Conservation (phyloP, 306 rosid genomes). For the Alnus rubra region DNA sequence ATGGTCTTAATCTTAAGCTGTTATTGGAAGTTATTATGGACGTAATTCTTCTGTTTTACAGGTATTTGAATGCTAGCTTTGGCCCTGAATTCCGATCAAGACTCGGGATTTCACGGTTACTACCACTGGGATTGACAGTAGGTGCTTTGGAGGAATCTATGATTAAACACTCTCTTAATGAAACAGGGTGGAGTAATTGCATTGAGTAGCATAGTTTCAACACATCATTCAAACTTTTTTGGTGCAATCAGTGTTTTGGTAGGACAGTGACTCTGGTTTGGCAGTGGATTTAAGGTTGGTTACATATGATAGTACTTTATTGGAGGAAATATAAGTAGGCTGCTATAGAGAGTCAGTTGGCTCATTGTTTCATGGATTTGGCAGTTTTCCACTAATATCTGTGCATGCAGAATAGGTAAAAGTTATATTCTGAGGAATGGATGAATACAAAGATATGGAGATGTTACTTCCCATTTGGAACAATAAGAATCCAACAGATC, state of each 20-base stretch:
- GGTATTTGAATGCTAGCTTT: conserved; percentile 24
- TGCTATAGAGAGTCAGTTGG: conserved; percentile 18
- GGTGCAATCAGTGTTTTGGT: conserved; percentile 11
- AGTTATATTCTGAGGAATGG: conserved; percentile 52
- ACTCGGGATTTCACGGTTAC: conserved; percentile 8
- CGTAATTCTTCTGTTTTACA: conserved; percentile 22
- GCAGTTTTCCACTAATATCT: conserved; percentile 11
- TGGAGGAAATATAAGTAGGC: not conserved
- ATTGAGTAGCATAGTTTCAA: conserved; percentile 20
- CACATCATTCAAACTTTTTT: conserved; percentile 7
- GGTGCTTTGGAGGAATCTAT: conserved; percentile 17
- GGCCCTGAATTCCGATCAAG: not conserved
- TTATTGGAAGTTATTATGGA: not conserved
- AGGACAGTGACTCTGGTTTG: conserved; percentile 7
- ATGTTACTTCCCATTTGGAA: conserved; percentile 69
- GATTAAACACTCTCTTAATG: conserved; percentile 21
- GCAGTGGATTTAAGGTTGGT: not conserved
- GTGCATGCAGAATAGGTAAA: conserved; percentile 12
- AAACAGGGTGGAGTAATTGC: conserved; percentile 29
- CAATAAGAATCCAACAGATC: conserved; percentile 75
- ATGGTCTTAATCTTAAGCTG: not conserved
- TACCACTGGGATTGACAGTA: conserved; percentile 7
- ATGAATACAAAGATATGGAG: conserved; percentile 70
- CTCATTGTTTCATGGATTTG: conserved; percentile 20
- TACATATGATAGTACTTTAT: not conserved